Conservation (phyloP, 1,284 basidiomycete species). For the Chiua sp. region DNA sequence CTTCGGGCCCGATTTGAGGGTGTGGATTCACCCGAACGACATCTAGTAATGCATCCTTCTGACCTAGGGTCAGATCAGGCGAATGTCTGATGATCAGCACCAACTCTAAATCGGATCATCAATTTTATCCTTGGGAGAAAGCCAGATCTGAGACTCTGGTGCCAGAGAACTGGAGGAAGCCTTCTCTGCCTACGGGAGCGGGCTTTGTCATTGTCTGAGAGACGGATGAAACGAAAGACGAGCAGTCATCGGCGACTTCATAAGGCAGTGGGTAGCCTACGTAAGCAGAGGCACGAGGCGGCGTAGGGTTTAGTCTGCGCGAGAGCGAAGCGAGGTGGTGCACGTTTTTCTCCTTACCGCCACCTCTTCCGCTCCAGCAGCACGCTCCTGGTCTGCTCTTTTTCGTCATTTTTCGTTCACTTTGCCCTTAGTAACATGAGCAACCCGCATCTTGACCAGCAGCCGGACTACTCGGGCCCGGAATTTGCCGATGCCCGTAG, state of each 20-base stretch:
- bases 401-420: too few species aligned
- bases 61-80: constrained; percentile 95
- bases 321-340: too few species aligned
- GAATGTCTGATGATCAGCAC: constrained; percentile 65
- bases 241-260: constrained; percentile 97
- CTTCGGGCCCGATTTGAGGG: constrained; percentile 88
- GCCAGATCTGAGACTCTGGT: constrained; percentile 96
- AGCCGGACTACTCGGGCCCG: too few species aligned
- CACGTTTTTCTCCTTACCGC: too few species aligned
- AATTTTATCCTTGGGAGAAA: constrained; percentile 86
- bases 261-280: constrained; percentile 68
- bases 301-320: too few species aligned
- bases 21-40: constrained; percentile 90
- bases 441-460: too few species aligned
- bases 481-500: too few species aligned
- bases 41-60: constrained; percentile 97
- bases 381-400: too few species aligned
- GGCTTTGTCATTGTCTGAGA: constrained; percentile 89
- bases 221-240: constrained; percentile 97
- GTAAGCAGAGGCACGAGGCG: too few species aligned
- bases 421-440: too few species aligned
- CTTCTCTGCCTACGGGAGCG: constrained; percentile 70
- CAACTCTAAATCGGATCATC: constrained; percentile 5
- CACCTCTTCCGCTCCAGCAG: too few species aligned
- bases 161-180: constrained; percentile 98